phyloP scores from a whole-genome alignment of 306 rosid species.

The Vachellia pachyceras region DNA sequence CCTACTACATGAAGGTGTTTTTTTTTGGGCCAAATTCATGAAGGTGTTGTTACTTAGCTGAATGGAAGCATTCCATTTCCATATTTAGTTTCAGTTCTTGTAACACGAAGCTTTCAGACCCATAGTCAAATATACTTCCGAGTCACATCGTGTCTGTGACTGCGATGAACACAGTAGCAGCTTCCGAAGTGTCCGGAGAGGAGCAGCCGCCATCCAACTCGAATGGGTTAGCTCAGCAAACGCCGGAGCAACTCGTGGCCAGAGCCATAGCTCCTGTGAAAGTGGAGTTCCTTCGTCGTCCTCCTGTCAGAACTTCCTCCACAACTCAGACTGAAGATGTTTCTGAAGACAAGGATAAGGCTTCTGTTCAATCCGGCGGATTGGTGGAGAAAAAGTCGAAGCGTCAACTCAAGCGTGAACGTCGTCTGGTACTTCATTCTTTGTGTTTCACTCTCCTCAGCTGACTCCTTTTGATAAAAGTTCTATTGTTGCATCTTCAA shows the following conservation, averaged over 20 bases:
- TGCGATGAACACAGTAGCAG: slow-evolving; percentile 1
- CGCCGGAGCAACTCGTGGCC: slow-evolving; percentile 62
- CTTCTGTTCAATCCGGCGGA: slow-evolving; percentile 37
- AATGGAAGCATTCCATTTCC: not conserved
- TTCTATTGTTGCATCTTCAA: not conserved
- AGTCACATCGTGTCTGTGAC: slow-evolving; percentile 34
- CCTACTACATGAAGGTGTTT: not conserved
- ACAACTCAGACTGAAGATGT: slow-evolving; percentile 36
- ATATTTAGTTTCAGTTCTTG: too few relatives aligned
- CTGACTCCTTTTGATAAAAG: too few relatives aligned
- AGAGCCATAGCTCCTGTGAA: slow-evolving; percentile 85
- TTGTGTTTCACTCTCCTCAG: not conserved
- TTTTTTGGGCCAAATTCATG: not conserved
- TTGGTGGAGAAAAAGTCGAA: slow-evolving; percentile 80
- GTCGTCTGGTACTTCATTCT: slow-evolving; percentile 62
- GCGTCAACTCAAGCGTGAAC: slow-evolving; percentile 96
- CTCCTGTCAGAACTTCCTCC: slow-evolving; percentile 53
- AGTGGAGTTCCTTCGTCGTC: slow-evolving; percentile 65
- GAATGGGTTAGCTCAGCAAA: slow-evolving; percentile 32
- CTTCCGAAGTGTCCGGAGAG: slow-evolving; percentile 5
- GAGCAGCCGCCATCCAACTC: not conserved
- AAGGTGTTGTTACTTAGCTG: not conserved
- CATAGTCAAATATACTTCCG: not conserved
- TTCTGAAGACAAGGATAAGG: slow-evolving; percentile 35
- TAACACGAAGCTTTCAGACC: not conserved